A percentile compares a stretch with the other conserved stretches of the same genome.
These are phyloP conservation scores for Mortierella sp. DNA, from an alignment of 371 early-diverging fungal genomes.

Conservation along the genomic window DNA sequence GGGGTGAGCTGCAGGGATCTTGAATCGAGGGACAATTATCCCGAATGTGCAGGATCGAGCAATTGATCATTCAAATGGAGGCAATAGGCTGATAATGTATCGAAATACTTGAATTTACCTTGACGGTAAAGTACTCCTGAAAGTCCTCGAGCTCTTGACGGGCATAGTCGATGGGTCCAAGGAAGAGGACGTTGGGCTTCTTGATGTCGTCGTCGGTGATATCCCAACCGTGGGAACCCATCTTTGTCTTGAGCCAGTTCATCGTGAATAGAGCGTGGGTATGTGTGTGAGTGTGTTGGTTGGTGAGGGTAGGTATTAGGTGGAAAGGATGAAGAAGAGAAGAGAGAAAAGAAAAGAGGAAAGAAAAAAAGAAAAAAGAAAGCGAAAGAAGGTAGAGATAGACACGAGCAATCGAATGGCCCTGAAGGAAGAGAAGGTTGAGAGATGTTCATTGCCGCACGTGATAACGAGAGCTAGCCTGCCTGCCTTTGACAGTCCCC, in stretches of 20 bases:
- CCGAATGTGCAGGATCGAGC: not conserved
- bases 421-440: not conserved
- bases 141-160: constrained; percentile 54
- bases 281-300: not conserved
- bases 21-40: too few relatives aligned
- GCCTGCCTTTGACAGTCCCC: not conserved
- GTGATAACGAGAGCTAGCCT: not conserved
- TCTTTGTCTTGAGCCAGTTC: constrained; percentile 58
- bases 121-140: constrained; percentile 53
- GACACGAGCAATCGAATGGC: not conserved
- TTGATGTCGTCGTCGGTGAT: constrained; percentile 51
- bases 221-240: constrained; percentile 57
- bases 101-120: constrained; percentile 18
- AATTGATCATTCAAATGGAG: not conserved
- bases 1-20: not conserved
- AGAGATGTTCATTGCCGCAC: not conserved
- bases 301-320: not conserved
- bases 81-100: not conserved
- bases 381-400: not conserved
- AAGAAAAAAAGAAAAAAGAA: not conserved
- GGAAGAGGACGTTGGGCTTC: constrained; percentile 51
- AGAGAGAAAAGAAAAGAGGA: not conserved
- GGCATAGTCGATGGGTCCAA: constrained; percentile 32
- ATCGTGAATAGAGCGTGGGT: constrained; percentile 7
- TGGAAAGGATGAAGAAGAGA: not conserved